phyloP scores from a whole-genome alignment of 495 filamentous ascomycete species.

The Hypomontagnella submonticulosa region DNA sequence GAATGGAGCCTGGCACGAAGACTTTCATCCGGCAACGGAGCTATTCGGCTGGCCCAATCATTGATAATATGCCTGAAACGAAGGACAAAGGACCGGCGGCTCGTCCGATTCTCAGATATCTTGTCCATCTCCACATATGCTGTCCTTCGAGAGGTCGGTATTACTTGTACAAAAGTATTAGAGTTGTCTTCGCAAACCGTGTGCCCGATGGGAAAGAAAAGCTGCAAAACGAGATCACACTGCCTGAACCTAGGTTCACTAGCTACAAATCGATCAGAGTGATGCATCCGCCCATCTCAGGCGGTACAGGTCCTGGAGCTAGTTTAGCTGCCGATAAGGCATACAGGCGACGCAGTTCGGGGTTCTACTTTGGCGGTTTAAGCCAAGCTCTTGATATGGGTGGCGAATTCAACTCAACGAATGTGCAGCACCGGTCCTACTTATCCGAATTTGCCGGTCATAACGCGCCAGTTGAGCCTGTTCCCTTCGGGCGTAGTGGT shows the following conservation, averaged over 20 bases:
- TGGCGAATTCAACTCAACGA: slow-evolving; percentile 47
- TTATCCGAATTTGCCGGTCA: slow-evolving; percentile 35
- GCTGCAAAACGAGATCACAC: slow-evolving; percentile 88
- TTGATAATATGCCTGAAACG: slow-evolving; percentile 68
- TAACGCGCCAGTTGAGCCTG: slow-evolving; percentile 48
- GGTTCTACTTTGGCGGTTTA: slow-evolving; percentile 56
- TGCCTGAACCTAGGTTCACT: slow-evolving; percentile 87
- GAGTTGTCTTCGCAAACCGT: slow-evolving; percentile 97
- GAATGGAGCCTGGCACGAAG: slow-evolving; percentile 94
- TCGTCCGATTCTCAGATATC: slow-evolving; percentile 85
- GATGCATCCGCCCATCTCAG: slow-evolving; percentile 52
- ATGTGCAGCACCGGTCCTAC: slow-evolving; percentile 35
- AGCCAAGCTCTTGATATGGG: slow-evolving; percentile 50
- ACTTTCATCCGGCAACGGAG: slow-evolving; percentile 96
- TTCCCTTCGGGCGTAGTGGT: slow-evolving; percentile 47
- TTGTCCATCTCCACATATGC: slow-evolving; percentile 95
- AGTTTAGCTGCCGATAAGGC: slow-evolving; percentile 65
- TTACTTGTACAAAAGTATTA: slow-evolving; percentile 89
- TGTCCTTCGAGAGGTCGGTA: slow-evolving; percentile 84
- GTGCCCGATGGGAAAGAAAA: slow-evolving; percentile 97
- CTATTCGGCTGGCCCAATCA: slow-evolving; percentile 88
- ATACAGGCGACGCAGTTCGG: slow-evolving; percentile 66
- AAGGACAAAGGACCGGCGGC: slow-evolving; percentile 59
- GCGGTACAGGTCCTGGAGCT: slow-evolving; percentile 49
- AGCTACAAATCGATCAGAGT: slow-evolving; percentile 78